Conservation (phyloP, 2,329 filamentous ascomycete species). For the Fusarium coffeatum region DNA sequence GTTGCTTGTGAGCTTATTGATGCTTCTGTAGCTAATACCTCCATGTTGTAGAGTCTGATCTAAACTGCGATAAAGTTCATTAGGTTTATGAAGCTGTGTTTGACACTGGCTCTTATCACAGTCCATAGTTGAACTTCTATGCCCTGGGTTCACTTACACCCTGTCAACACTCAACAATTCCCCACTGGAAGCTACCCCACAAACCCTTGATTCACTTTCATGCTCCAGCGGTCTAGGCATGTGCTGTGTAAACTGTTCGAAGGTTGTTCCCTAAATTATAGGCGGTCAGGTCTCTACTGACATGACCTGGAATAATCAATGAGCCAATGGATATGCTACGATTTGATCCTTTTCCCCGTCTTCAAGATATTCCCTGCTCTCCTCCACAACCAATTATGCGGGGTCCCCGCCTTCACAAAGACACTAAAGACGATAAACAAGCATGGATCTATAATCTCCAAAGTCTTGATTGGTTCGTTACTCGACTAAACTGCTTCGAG, state of each 20-base stretch:
- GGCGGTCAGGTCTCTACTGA: neutral
- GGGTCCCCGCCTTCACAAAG: conserved; percentile 36
- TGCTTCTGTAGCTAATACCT: neutral
- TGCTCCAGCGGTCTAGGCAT: neutral
- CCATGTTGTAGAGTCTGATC: neutral
- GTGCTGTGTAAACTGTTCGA: neutral
- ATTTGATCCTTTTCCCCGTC: neutral
- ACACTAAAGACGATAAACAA: conserved; percentile 10
- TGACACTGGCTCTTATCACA: neutral
- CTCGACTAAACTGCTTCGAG: conserved; percentile 26
- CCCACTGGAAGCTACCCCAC: conserved; percentile 37
- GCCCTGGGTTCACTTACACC: conserved; percentile 1
- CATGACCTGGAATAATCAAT: neutral
- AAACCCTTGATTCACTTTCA: neutral
- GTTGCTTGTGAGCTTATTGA: neutral
- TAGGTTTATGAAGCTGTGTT: neutral
- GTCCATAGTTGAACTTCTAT: neutral
- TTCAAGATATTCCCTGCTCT: conserved; percentile 1
- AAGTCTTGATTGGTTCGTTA: conserved; percentile 31
- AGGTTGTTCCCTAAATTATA: neutral
- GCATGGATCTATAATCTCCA: conserved; percentile 20
- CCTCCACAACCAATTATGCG: conserved; percentile 22
- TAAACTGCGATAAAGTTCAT: neutral
- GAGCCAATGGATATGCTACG: neutral
- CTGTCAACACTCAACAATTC: conserved; percentile 5